These are phyloP conservation scores for Leucoagaricus sp. DNA, from an alignment of 1,284 basidiomycete genomes.

Conservation along the genomic window DNA sequence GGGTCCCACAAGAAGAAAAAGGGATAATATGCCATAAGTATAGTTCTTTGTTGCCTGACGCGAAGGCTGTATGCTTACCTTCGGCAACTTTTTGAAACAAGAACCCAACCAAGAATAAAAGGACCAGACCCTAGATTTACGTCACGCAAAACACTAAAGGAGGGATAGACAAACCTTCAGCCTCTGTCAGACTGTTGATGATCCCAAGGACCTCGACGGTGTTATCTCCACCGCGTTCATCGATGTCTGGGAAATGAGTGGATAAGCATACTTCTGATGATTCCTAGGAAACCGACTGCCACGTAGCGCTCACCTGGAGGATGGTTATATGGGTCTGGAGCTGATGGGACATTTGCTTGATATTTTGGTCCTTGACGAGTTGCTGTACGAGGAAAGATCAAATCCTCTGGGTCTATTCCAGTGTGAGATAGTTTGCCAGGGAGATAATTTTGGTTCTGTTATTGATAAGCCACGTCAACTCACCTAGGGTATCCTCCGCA, in stretches of 20 bases:
- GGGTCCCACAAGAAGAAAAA: neutral
- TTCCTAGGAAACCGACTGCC: neutral
- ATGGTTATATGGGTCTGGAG: conserved; percentile 46
- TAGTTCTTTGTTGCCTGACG: neutral
- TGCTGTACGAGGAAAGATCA: conserved; percentile 90
- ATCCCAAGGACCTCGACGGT: conserved; percentile 73
- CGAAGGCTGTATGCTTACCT: conserved; percentile 34
- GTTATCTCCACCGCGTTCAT: conserved; percentile 73
- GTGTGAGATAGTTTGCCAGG: conserved; percentile 1
- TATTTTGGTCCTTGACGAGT: conserved; percentile 88
- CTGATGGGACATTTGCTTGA: conserved; percentile 66
- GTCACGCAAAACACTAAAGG: conserved; percentile 18
- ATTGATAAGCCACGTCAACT: conserved; percentile 21
- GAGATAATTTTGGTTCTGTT: neutral
- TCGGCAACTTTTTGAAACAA: conserved; percentile 44
- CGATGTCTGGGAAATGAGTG: conserved; percentile 38
- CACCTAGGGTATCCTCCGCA: conserved; percentile 89
- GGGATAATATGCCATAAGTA: neutral
- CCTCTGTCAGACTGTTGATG: conserved; percentile 59
- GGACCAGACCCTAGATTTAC: conserved; percentile 23
- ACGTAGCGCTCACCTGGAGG: conserved; percentile 38
- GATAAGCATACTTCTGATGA: conserved; percentile 10
- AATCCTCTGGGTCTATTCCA: conserved; percentile 82
- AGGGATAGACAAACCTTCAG: conserved; percentile 53
- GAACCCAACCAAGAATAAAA: neutral